A percentile compares a stretch with the other conserved stretches of the same genome.
These are phyloP conservation scores for Cubamyces sp. DNA, from an alignment of 768 basidiomycete genomes.

Conservation along the genomic window DNA sequence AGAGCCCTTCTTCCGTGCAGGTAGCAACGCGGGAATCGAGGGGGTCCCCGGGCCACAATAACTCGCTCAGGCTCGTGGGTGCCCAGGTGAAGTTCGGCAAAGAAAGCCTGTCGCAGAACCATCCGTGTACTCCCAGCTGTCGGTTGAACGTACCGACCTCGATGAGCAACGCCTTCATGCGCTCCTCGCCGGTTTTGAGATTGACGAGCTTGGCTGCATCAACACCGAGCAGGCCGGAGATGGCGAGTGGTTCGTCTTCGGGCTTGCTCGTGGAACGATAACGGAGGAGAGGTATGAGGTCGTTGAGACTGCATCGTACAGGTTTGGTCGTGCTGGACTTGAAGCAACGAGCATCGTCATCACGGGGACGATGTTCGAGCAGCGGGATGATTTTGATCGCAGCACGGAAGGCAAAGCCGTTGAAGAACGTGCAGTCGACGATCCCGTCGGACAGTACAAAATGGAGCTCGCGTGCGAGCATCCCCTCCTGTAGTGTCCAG, in stretches of 20 bases:
- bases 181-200: not conserved
- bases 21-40: not conserved
- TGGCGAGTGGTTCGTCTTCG: conserved; percentile 18
- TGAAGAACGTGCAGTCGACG: not conserved
- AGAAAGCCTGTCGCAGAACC: not conserved
- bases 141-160: not conserved
- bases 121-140: not conserved
- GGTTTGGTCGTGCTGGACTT: not conserved
- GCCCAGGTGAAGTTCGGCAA: conserved; percentile 1
- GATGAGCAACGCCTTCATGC: conserved; percentile 11
- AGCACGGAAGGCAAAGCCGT: not conserved
- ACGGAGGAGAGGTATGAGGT: not conserved
- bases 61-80: not conserved
- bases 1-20: not conserved
- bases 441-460: conserved; percentile 14
- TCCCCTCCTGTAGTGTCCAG: conserved; percentile 20
- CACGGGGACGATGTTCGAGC: not conserved
- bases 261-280: conserved; percentile 2
- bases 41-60: not conserved
- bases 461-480: conserved; percentile 13
- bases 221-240: conserved; percentile 9
- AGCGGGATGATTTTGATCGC: not conserved
- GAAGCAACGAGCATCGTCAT: not conserved
- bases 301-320: not conserved
- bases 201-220: not conserved